Base-by-base conservation (phyloP, 2,329 filamentous ascomycete genomes). In the Cytospora mali region DNA sequence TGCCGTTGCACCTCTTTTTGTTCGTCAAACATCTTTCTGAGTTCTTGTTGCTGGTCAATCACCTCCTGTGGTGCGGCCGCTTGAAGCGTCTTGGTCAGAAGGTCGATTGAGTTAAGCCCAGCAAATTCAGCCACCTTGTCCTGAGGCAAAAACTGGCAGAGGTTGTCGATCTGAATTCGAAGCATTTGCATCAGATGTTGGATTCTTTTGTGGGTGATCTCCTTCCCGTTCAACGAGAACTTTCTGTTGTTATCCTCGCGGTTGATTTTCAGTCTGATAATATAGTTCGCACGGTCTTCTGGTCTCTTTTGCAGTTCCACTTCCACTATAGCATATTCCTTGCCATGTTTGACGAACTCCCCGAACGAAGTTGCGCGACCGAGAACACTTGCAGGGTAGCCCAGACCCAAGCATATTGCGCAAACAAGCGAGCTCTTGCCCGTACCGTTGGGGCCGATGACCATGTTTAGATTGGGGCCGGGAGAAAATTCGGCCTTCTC, bases 381-480 rank as follows among this genome's bases (percentile, higher is more conserved):
- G 18, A 99, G 83, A 70, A 93, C 86, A 75, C 89, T 86, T 27
- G 93, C 88, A 33, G 87, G 85, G 81, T 90, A 97, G 54, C 95
- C 95, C 28, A 99, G 79, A 2, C 95, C 95, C 16, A 99, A 78
- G 72, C 95, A 98, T 68, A 99, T 96, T 51, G 95, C 95, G 76
- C 95, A 99, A 50, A 99, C 94, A 28, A 99, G 82, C 0, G 95
- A 97, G 76, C 94, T 98, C 77, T 99, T 99, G 61, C 95, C 95
- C 0, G 95, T 98, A 35, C 95, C 95, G 71, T 99, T 99, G n/a
- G 95, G 95, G 0, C 95, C 95, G 69, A 99, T 97, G 58, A 99
- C 89, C 94, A 99, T 98, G 74, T 99, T 99, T 71, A 99, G 76
- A 73, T 91, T 94, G 0, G 95, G 94, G 0, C 95, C 95, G 14